Percentiles rank a stretch among this genome's conserved stretches.
These are phyloP conservation scores for Colletotrichum scovillei DNA, from an alignment of 2,329 filamentous ascomycete species.

Conservation along the genomic window DNA sequence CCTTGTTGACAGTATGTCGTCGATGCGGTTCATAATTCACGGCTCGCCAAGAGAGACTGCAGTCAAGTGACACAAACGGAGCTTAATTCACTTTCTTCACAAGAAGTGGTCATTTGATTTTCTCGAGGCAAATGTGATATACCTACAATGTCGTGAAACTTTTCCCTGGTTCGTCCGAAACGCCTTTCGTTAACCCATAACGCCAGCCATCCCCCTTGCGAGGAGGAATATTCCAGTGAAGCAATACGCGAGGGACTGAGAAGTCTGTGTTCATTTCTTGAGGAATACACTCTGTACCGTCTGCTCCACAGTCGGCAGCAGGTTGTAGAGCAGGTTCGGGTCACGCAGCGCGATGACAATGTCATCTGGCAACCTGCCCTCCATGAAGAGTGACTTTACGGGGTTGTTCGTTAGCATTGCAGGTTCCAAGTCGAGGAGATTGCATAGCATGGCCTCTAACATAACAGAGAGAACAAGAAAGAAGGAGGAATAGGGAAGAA, in stretches of 20 bases:
- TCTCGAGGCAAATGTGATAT: constrained; percentile 4
- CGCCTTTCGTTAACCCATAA: constrained; percentile 10
- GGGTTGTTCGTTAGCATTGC: constrained; percentile 35
- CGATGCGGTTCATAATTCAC: not conserved
- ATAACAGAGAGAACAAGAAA: not conserved
- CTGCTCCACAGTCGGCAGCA: constrained; percentile 78
- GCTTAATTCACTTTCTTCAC: not conserved
- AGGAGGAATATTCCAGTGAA: not conserved
- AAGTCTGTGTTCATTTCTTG: not conserved
- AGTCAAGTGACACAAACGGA: not conserved
- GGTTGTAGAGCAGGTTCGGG: constrained; percentile 77
- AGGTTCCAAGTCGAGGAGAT: not conserved
- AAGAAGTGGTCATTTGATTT: not conserved
- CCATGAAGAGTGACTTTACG: constrained; percentile 58
- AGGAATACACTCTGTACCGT: constrained; percentile 61
- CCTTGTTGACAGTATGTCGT: not conserved
- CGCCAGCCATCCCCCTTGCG: not conserved
- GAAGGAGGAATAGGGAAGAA: not conserved
- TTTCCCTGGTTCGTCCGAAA: constrained; percentile 22
- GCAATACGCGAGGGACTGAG: not conserved
- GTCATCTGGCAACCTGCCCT: constrained; percentile 73
- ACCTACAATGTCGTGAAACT: not conserved
- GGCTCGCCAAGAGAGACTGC: not conserved
- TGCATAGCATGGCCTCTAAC: not conserved
- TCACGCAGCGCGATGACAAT: constrained; percentile 82